Base-by-base conservation (phyloP, 768 basidiomycete genomes). In the Termitomyces bulborhizus region DNA sequence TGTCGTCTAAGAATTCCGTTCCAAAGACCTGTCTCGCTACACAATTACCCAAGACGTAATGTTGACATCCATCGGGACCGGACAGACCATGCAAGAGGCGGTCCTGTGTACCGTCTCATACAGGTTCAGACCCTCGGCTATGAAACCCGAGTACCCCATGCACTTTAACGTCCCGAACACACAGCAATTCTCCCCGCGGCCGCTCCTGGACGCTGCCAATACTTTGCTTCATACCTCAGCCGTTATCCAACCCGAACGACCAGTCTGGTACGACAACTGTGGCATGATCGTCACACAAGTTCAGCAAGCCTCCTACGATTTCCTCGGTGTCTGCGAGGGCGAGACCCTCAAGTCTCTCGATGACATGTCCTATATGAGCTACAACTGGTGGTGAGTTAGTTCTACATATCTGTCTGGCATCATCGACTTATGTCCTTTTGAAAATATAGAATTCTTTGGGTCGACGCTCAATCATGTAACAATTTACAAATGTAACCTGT, bases 11-110 rank as follows among this genome's bases (percentile, higher is more conserved):
- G 31, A 45, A 26, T 6, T 18, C 37, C 41, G n/a, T 42, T 12
- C 18, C n/a, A 24, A 11, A 66, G 68, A 63, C 36, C 37, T 64
- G 21, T 65, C 62, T 16, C 55, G 58, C 24, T 69, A 63, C 51
- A 60, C 62, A 1, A 59, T 69, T 6, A 55, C 63, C 6, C 66
- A 67, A 37, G 68, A 67, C 21, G 51, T 61, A 3, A 62, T 60
- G 54, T 46, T 56, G 21, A 27, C 55, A 1, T 55, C 55, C 26
- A 54, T 57, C 21, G 46, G 51, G 5, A 50, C 50, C 8, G 54
- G 48, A 21, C 55, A 59, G 51, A 57, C 53, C 40, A 49, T 56
- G 46, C 50, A 54, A 29, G 61, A 59, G 26, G 53, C 55, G 11
- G 55, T 62, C 34, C 41, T 60, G 27, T 57, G 58, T 37, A 53